Percentiles rank a stretch among this genome's conserved stretches.
Evolutionary conservation across 225 moss, liverwort and hornwort species (phyloP).

Genomic region (Antitrichia curtipendula): DNA sequence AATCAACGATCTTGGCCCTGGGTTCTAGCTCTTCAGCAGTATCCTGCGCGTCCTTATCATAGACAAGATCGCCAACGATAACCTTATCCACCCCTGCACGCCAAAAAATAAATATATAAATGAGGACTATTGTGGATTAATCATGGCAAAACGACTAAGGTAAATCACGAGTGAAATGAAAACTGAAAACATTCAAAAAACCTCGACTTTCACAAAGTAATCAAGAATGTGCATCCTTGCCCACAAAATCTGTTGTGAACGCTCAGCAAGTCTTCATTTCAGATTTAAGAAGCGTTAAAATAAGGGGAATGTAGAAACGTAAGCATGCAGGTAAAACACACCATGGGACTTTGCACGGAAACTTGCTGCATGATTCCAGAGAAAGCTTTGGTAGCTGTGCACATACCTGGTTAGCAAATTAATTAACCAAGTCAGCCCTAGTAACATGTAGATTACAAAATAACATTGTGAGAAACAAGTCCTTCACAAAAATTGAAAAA

Average conservation of each 20-base stretch:
- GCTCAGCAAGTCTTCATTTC: not conserved
- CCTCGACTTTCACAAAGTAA: not conserved
- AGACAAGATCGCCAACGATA: slow-evolving; percentile 85
- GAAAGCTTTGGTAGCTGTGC: slow-evolving; percentile 97
- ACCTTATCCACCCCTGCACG: slow-evolving; percentile 61
- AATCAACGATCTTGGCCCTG: slow-evolving; percentile 7
- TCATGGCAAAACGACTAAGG: not conserved
- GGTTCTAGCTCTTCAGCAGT: slow-evolving; percentile 5
- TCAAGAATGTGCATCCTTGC: not conserved
- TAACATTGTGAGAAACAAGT: not conserved
- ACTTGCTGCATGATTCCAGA: slow-evolving; percentile 96
- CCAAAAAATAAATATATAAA: not conserved
- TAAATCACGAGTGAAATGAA: not conserved
- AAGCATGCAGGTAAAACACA: not conserved
- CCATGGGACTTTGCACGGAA: slow-evolving; percentile 62
- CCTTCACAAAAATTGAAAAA: not conserved
- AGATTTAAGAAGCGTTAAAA: not conserved
- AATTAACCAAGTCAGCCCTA: not conserved
- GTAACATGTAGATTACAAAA: not conserved
- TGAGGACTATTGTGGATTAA: not conserved
- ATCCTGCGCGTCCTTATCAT: slow-evolving; percentile 27
- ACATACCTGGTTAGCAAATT: slow-evolving; percentile 62
- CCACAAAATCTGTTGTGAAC: not conserved
- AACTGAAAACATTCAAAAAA: not conserved
- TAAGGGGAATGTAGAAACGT: not conserved